Conservation (phyloP, 768 basidiomycete genomes). For the Leccinum aurantiacum region DNA sequence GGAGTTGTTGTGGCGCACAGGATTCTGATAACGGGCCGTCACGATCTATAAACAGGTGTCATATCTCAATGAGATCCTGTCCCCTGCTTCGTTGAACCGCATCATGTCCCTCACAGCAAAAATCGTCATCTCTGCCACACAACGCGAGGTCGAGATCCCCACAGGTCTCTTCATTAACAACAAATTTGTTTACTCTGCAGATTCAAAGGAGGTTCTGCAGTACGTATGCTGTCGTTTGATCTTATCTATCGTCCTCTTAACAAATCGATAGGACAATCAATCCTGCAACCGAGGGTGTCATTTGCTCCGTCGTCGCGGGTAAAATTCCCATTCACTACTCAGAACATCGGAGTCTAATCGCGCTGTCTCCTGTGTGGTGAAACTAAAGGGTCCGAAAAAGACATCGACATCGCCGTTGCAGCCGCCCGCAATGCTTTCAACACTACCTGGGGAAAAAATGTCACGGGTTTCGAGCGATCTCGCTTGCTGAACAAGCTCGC, state of each 20-base stretch:
- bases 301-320: conserved; percentile 71
- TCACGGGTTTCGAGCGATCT: conserved; percentile 80
- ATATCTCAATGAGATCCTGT: neutral
- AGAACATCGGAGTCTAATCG: neutral
- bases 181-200: conserved; percentile 76
- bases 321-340: conserved; percentile 1
- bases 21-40: conserved; percentile 7
- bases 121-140: conserved; percentile 41
- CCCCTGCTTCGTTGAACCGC: conserved; percentile 2
- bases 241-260: conserved; percentile 15
- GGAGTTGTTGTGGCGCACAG: conserved; percentile 8
- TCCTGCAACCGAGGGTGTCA: conserved; percentile 74
- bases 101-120: conserved; percentile 53
- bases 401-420: conserved; percentile 81
- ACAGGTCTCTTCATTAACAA: conserved; percentile 93
- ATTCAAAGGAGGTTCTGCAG: conserved; percentile 65
- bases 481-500: conserved; percentile 83
- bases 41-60: conserved; percentile 13
- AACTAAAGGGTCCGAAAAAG: conserved; percentile 58
- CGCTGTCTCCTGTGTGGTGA: conserved; percentile 1
- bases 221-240: conserved; percentile 35
- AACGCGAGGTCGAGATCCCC: conserved; percentile 59
- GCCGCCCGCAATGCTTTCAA: conserved; percentile 83
- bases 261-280: conserved; percentile 59
- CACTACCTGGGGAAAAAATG: conserved; percentile 87